Evolutionary conservation across 257 asterid species (phyloP), one percentile per base, ranked within the genome.

Genomic region (Apocynum venetum): DNA sequence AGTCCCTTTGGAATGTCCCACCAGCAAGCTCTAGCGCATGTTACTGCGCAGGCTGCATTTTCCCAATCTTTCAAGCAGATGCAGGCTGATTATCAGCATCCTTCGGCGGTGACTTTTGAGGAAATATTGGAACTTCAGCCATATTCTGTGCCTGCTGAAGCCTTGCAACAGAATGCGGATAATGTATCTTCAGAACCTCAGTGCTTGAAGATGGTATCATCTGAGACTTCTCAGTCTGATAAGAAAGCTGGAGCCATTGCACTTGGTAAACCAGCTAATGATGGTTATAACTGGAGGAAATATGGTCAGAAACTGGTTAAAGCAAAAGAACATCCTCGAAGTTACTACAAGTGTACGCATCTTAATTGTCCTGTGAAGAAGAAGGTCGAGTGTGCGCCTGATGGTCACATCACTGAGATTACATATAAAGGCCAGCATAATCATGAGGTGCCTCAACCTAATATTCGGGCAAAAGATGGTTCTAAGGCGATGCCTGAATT

Each of bases 1-100:
- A 96, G 99, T 77, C 97, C 99, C 4, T 96, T 96, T 81, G 99
- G 97, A 82, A 93, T 96, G 97, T 96, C 99, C 3, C 98, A 96
- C 82, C 98, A 91, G 86, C 99, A 96, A 64, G 99, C 97, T 69
- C 77, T 93, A 46, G 99, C 98, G 0, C 98, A 96, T 61, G 99
- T 93, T 52, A 96, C 99, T 57, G 99, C 96, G 25, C 99, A 96
- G 80, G 99, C 99, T 12, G 96, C 93, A 10, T 77, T 87, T 3
- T 88, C 94, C 31, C 96, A 83, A 67, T 89, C 98, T 3, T 87
- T 78, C 56, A 76, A 69, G 86, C 96, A 89, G 80, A 84, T 86
- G 89, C 93, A 89, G 75, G 82, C 82, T 8, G 90, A 88, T 57
- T 67, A 83, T 77, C 92, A 85, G 46, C 88, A 57, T 36, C 77